Percentiles rank a stretch among this genome's conserved stretches.
phyloP scores from a whole-genome alignment of 2,329 filamentous ascomycete genomes.

The Drechslerella coelobrocha region DNA sequence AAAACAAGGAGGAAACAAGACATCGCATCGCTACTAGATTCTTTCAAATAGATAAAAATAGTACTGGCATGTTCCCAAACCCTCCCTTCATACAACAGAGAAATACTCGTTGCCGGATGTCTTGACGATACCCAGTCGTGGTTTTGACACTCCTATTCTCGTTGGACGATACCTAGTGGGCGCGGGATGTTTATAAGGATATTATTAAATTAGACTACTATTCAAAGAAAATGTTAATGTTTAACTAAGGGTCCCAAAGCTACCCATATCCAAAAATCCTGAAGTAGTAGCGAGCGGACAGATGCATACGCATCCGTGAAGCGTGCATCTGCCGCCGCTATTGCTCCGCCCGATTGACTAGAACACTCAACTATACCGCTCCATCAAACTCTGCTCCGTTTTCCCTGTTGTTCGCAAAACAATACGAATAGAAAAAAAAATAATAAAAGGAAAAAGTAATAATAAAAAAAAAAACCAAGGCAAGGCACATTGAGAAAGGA shows the following conservation, averaged over 20 bases:
- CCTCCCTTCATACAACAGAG: background rate
- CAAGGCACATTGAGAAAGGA: too few relatives aligned
- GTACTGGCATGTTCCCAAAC: background rate
- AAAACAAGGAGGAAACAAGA: constrained; percentile 34
- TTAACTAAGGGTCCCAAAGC: too few relatives aligned
- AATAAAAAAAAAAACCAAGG: too few relatives aligned
- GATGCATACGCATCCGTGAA: too few relatives aligned
- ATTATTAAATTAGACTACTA: constrained; percentile 3
- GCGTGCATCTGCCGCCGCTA: too few relatives aligned
- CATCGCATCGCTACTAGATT: constrained; percentile 32
- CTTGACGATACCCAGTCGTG: too few relatives aligned
- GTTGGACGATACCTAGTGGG: too few relatives aligned
- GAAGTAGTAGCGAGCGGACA: too few relatives aligned
- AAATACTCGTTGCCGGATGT: too few relatives aligned
- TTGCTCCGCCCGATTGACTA: background rate
- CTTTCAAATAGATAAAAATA: constrained; percentile 16
- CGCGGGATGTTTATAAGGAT: constrained; percentile 6
- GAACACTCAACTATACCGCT: constrained; percentile 2
- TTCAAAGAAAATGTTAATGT: constrained; percentile 15
- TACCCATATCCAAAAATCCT: too few relatives aligned
- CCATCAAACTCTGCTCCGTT: background rate
- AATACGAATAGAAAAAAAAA: background rate
- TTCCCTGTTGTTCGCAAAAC: background rate
- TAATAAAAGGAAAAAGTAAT: constrained; percentile 8
- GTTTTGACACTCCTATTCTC: too few relatives aligned